These are phyloP conservation scores for Aspergillus nidulans DNA, from an alignment of 495 filamentous ascomycete species.

Conservation along the genomic window DNA sequence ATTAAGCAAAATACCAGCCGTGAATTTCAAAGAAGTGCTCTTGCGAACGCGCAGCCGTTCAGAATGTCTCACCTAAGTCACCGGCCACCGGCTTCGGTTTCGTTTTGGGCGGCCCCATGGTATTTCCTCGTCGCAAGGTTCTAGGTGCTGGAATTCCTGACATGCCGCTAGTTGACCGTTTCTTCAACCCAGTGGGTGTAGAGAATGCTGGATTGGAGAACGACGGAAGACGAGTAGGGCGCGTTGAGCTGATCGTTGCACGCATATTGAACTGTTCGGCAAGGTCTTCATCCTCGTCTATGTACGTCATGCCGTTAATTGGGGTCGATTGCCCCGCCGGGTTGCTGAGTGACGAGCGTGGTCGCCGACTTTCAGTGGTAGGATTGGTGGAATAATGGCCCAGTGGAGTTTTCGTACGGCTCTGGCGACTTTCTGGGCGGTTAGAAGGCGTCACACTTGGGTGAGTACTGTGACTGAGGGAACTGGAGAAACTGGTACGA, in stretches of 20 bases:
- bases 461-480: slow-evolving; percentile 40
- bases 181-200: slow-evolving; percentile 34
- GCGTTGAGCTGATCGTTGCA: slow-evolving; percentile 23
- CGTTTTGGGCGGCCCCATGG: slow-evolving; percentile 50
- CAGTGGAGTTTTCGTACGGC: slow-evolving; percentile 62
- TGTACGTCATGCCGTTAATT: slow-evolving; percentile 37
- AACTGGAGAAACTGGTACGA: slow-evolving; percentile 42
- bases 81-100: slow-evolving; percentile 50
- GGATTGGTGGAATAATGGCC: slow-evolving; percentile 47
- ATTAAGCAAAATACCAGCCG: slow-evolving; percentile 18
- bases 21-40: slow-evolving; percentile 16
- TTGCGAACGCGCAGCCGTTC: slow-evolving; percentile 5
- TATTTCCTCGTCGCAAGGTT: slow-evolving; percentile 45
- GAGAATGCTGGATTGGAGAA: slow-evolving; percentile 34
- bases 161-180: slow-evolving; percentile 50
- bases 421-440: slow-evolving; percentile 66
- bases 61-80: slow-evolving; percentile 68
- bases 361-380: slow-evolving; percentile 42
- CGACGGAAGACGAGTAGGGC: slow-evolving; percentile 32
- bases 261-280: slow-evolving; percentile 35
- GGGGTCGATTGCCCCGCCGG: slow-evolving; percentile 30
- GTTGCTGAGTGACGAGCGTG: slow-evolving; percentile 46
- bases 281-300: slow-evolving; percentile 40
- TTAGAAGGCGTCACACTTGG: slow-evolving; percentile 25
- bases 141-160: slow-evolving; percentile 48